Base-by-base conservation (phyloP, 2,329 filamentous ascomycete genomes). In the Penicillium sp. region DNA sequence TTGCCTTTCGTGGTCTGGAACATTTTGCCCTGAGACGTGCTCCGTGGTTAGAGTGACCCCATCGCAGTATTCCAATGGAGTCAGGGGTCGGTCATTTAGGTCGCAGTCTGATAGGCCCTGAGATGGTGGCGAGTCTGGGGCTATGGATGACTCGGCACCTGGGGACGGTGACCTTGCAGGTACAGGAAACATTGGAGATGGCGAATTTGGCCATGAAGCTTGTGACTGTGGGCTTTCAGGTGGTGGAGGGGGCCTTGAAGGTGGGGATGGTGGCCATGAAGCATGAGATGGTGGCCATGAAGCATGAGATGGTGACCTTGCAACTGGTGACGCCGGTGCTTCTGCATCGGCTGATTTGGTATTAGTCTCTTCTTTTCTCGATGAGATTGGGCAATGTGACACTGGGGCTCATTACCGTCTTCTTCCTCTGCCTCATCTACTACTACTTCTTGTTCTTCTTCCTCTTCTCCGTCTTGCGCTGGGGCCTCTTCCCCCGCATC, bases 401-500 rank as follows among this genome's bases (percentile, higher is more conserved):
- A 33, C 0, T 16, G 2, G 2, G n/a, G 5, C 26, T 33, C 14
- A 12, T n/a, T 50, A 50, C 48, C 50, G 14, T 33, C 10, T 25
- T 38, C 33, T 16, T 31, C 40, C 5, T 28, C 31, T 6, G 10
- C 1, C 4, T 38, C 37, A 5, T 30, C 8, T 19, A 11, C 28
- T n/a, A 25, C 17, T 8, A n/a, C 30, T 16, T 28, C 44, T 41
- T 35, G 30, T 45, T 33, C 28, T 14, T 52, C 33, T 3, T 33
- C 41, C 12, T 17, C 49, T 16, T 35, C 30, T 2, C 28, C 41
- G 1, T 31, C 50, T 26, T 38, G 41, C 26, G 41, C 42, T 37
- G 33, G 33, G 38, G 48, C 48, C 33, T 52, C 50, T 33, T 47
- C 42, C 50, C 17, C 50, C 41, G 35, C 42, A 38, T 33, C 42